A percentile compares a stretch with the other conserved stretches of the same genome.
Evolutionary conservation across 163 green algal genomes (phyloP).

Genomic region (Trebouxiophyceae sp.): DNA sequence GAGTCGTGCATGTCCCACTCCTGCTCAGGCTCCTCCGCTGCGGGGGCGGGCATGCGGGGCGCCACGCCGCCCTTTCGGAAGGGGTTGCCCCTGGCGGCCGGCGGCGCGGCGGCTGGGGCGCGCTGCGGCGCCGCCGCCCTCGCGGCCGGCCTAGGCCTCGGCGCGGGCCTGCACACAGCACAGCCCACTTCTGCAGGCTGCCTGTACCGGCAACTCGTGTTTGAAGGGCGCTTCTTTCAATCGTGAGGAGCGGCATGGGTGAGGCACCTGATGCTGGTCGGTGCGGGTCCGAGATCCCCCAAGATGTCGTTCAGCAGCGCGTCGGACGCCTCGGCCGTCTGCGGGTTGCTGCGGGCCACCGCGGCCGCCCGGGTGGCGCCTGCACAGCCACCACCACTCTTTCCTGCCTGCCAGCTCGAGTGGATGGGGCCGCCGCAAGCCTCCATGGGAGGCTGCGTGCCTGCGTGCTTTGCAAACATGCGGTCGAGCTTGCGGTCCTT

Average conservation of each 20-base stretch:
- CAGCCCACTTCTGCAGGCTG: neutral
- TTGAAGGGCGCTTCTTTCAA: neutral
- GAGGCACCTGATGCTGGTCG: neutral
- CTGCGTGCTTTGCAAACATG: neutral
- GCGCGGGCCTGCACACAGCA: neutral
- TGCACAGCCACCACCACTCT: neutral
- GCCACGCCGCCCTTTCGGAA: neutral
- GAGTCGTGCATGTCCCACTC: no score
- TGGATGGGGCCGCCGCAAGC: neutral
- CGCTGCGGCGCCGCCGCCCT: neutral
- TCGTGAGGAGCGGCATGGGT: neutral
- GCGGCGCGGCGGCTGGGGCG: no score
- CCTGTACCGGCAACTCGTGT: no score
- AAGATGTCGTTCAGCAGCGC: constrained; percentile 70
- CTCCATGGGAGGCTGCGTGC: neutral
- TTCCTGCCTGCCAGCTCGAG: neutral
- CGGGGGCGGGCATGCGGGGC: neutral
- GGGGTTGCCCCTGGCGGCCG: neutral
- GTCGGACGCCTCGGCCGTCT: constrained; percentile 28
- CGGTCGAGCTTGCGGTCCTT: neutral
- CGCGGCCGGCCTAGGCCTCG: neutral
- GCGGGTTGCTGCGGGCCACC: neutral
- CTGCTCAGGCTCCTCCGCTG: no score
- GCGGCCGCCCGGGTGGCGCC: neutral
- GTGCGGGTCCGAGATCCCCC: constrained; percentile 24